Evolutionary conservation across 2,329 filamentous ascomycete species (phyloP), one percentile per base, ranked within the genome.

Genomic region (Microdochium paspali): DNA sequence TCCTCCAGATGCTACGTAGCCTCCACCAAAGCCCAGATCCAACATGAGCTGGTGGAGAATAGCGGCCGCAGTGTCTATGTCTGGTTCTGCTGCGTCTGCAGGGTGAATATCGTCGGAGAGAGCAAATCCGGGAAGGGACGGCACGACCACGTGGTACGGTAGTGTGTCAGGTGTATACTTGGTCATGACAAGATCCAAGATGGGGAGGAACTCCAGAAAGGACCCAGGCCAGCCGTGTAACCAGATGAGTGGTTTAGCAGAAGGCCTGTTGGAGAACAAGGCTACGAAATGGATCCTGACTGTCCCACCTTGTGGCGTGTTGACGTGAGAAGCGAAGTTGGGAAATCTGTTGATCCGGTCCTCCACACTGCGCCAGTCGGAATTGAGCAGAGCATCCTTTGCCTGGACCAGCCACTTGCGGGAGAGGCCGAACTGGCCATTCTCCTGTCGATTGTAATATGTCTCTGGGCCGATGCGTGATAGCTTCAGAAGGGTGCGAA

Each of bases 131-230:
- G 76, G 74, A 2, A 80, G 60, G 0, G 72, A 76, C 0, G 78
- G 78, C 0, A 74, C 70, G 30, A 82, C 67, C 40, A 81, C 58
- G 52, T 82, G 77, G 54, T 76, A 82, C 0, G 78, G 77, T 15
- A 81, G 60, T 0, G 62, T 65, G 0, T 70, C 61, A 0, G 74
- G 66, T 0, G 68, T 67, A 55, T 80, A 79, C 46, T 71, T 72
- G 2, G 64, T 54, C 24, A 58, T 58, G 1, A 81, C 57, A 3
- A 74, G 39, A 1, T 68, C 56, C 46, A 82, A 56, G 7, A 79
- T 62, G 1, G 69, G 69, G 2, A 82, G 54, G 53, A 81, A 82
- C 51, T 82, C 79, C 1, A 75, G 56, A 49, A 79, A 75, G 1
- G 65, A 70, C 50, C 66, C 62, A 1, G 76, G 76, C 75, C 75